phyloP scores from a whole-genome alignment of 352 stramenopile species.

The Pythium apleroticum region DNA sequence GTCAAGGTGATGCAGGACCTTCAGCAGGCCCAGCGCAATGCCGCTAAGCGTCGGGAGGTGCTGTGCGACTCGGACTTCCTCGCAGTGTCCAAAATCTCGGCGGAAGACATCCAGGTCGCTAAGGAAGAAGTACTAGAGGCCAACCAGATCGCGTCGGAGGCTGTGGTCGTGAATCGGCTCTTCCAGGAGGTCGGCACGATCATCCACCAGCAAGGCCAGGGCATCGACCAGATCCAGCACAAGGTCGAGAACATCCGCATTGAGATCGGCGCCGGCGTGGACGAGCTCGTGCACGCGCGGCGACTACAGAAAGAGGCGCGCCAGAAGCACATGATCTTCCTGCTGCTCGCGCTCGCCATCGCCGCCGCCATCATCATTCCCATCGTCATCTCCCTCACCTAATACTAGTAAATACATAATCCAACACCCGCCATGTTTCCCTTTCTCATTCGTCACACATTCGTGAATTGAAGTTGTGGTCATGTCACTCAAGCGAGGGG shows the following conservation, averaged over 20 bases:
- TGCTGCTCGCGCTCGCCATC: slow-evolving; percentile 38
- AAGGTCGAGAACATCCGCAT: slow-evolving; percentile 74
- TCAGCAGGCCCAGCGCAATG: slow-evolving; percentile 57
- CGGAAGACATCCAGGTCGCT: slow-evolving; percentile 65
- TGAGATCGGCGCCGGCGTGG: slow-evolving; percentile 71
- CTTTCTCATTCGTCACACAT: too few species aligned
- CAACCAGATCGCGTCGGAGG: slow-evolving; percentile 59
- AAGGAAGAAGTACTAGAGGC: slow-evolving; percentile 78
- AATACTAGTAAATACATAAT: too few species aligned
- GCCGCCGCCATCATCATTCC: slow-evolving; percentile 50
- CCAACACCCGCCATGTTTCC: too few species aligned
- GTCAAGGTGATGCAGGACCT: slow-evolving; percentile 71
- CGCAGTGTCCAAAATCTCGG: slow-evolving; percentile 49
- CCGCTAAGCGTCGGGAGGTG: slow-evolving; percentile 50
- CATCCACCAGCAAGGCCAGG: slow-evolving; percentile 61
- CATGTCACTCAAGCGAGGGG: slow-evolving; percentile 8
- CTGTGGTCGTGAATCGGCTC: slow-evolving; percentile 62
- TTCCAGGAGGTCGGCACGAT: slow-evolving; percentile 71
- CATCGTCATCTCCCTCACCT: slow-evolving; percentile 43
- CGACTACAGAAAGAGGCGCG: slow-evolving; percentile 59
- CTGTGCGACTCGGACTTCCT: slow-evolving; percentile 77
- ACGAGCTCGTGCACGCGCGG: slow-evolving; percentile 62
- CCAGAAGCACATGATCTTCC: slow-evolving; percentile 59
- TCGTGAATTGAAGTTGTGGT: slow-evolving; percentile 15
- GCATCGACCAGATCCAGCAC: slow-evolving; percentile 66